Evolutionary conservation across 208 protist species (phyloP).

Genomic region (Leishmania braziliensis): DNA sequence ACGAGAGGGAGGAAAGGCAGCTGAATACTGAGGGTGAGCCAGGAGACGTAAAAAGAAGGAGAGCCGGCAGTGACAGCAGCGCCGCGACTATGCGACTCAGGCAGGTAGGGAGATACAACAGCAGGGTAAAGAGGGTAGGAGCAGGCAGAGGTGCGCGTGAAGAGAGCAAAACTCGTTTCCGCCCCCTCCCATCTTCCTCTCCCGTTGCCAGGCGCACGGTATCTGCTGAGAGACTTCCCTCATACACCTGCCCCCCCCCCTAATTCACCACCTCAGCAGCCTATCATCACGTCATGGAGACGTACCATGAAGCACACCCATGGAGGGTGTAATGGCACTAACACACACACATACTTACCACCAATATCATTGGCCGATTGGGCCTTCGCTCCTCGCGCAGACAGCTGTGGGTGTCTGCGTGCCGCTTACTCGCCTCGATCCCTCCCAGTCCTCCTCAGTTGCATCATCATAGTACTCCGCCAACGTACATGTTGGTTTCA

Average conservation of each 20-base stretch:
- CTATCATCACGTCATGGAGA: background rate
- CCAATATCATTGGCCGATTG: background rate
- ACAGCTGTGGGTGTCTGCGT: background rate
- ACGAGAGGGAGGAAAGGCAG: background rate
- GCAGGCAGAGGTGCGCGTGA: background rate
- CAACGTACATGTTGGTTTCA: constrained; percentile 60
- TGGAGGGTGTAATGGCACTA: background rate
- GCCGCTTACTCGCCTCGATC: background rate
- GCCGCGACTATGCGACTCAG: background rate
- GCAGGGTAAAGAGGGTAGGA: background rate
- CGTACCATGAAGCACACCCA: background rate
- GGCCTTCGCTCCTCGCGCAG: background rate
- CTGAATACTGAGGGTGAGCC: too few relatives aligned
- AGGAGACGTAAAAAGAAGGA: background rate
- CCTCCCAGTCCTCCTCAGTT: background rate
- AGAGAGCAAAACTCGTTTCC: background rate
- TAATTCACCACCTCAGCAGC: background rate
- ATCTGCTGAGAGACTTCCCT: background rate
- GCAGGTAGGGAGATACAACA: background rate
- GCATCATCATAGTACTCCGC: constrained; percentile 32
- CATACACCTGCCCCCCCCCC: background rate
- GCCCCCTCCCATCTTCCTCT: background rate
- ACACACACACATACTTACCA: background rate
- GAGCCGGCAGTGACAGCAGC: background rate
- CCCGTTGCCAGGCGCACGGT: background rate